Evolutionary conservation across 163 green algal genomes (phyloP).

Genomic region (Chlorella variabilis): DNA sequence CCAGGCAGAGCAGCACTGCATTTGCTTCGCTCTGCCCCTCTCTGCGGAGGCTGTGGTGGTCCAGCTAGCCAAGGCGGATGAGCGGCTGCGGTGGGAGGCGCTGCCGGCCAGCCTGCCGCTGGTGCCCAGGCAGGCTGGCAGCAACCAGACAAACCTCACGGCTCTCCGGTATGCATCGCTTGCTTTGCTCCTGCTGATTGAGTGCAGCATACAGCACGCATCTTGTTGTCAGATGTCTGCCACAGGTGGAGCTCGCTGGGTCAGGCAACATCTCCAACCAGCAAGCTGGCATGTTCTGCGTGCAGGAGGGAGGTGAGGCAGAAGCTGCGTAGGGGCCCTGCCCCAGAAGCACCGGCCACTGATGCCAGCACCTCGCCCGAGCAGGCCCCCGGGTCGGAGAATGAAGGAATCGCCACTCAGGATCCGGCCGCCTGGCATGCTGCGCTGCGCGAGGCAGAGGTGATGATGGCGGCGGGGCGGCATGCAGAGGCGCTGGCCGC

Average conservation of each 20-base stretch:
- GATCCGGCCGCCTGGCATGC: neutral
- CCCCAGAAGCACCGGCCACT: neutral
- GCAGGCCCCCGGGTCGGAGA: too few relatives aligned
- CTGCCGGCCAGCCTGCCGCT: neutral
- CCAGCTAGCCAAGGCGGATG: conserved; percentile 9
- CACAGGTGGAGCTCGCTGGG: too few relatives aligned
- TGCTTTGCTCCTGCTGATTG: neutral
- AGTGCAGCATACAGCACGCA: too few relatives aligned
- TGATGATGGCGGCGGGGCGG: neutral
- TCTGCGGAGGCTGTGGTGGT: neutral
- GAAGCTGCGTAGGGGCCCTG: neutral
- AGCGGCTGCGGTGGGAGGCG: neutral
- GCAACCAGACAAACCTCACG: neutral
- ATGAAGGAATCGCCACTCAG: too few relatives aligned
- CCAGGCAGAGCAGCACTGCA: neutral
- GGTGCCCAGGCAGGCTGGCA: neutral
- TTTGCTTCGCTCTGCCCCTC: neutral
- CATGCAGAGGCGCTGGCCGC: neutral
- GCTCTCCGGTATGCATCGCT: neutral
- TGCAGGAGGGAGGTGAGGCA: conserved; percentile 10
- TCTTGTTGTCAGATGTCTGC: too few relatives aligned
- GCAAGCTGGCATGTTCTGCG: too few relatives aligned
- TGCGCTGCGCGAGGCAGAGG: neutral
- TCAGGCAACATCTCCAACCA: too few relatives aligned
- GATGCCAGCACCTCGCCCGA: too few relatives aligned